Evolutionary conservation across 176 grass and related monocot species (phyloP), one percentile per base, ranked within the genome.

Genomic region (Oryza australiensis): DNA sequence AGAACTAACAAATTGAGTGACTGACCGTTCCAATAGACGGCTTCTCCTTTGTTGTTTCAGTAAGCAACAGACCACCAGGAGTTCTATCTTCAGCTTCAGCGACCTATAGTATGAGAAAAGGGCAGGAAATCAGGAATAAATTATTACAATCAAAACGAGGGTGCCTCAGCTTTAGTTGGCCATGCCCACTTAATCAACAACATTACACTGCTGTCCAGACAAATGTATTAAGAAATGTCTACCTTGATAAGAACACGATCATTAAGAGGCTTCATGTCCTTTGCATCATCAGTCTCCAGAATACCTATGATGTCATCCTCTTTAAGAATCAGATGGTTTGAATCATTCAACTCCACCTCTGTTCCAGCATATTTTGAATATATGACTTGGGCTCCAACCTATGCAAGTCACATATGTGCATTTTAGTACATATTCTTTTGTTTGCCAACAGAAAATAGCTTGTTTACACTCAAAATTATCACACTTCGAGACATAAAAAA

Each of bases 301-400:
- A 94, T 76, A 69, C 89, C 89, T 14, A 97, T 88, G 72, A 94
- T 90, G 64, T 94, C 91, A 68, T 94, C 94, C 73, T 94, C 94
- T 72, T 94, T 94, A 38, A 97, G 82, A 66, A 97, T 79, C 5
- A 97, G 80, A 91, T 97, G 89, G 48, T 87, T 97, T 29, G 72
- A 23, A 32, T 88, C 89, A 70, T 94, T 88, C 79, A 97, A 92
- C 80, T 94, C 91, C 53, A 97, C 84, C 79, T 97, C 91, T 42
- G 89, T 97, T 72, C 94, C 94, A n/a, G 87, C 91, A 76, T 92
- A 94, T 83, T 86, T 97, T 2, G 89, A 92, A 77, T 94, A 97
- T 42, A 92, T 69, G 69, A 94, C 89, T 32, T 92, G 83, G 22
- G 87, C 63, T 35, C 94, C 91, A 72, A 81, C 65, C 91, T 97